A percentile compares a stretch with the other conserved stretches of the same genome.
phyloP scores from a whole-genome alignment of 306 rosid species.

The Cotoneaster glaucophyllus region DNA sequence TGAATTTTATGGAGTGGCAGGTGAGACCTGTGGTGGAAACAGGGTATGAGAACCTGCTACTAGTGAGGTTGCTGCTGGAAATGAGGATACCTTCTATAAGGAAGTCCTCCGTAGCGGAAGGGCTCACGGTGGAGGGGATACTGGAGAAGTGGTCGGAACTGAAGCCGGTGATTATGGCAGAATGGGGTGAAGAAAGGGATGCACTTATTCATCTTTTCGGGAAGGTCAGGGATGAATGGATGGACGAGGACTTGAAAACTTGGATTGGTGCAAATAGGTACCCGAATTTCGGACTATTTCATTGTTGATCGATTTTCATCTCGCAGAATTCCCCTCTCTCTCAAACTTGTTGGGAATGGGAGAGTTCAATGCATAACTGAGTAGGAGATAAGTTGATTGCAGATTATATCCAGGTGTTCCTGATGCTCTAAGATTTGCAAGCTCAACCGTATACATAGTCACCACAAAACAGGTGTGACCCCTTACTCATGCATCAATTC shows the following conservation, averaged over 20 bases:
- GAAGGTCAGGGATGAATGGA: conserved; percentile 84
- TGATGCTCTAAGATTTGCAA: conserved; percentile 71
- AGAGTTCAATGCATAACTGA: not conserved
- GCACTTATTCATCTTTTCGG: conserved; percentile 58
- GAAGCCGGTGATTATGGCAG: conserved; percentile 68
- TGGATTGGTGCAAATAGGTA: conserved; percentile 96
- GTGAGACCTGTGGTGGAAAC: conserved; percentile 97
- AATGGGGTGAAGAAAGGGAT: conserved; percentile 70
- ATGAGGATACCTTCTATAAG: conserved; percentile 51
- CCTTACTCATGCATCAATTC: not conserved
- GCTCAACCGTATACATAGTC: conserved; percentile 70
- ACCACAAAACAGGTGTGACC: conserved; percentile 72
- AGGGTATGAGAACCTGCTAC: conserved; percentile 81
- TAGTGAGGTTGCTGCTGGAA: conserved; percentile 84
- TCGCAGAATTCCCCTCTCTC: not conserved
- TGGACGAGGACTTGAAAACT: conserved; percentile 57
- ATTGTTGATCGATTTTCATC: not conserved
- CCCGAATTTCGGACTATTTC: conserved; percentile 5
- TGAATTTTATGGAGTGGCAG: conserved; percentile 40
- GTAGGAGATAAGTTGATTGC: conserved; percentile 14
- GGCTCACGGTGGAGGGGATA: conserved; percentile 63
- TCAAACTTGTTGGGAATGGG: not conserved
- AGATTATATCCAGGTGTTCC: conserved; percentile 77
- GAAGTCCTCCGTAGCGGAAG: conserved; percentile 77
- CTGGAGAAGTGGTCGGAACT: conserved; percentile 67